Evolutionary conservation across 2,329 filamentous ascomycete genomes (phyloP).

Genomic region (Sclerotinia sclerotiorum): DNA sequence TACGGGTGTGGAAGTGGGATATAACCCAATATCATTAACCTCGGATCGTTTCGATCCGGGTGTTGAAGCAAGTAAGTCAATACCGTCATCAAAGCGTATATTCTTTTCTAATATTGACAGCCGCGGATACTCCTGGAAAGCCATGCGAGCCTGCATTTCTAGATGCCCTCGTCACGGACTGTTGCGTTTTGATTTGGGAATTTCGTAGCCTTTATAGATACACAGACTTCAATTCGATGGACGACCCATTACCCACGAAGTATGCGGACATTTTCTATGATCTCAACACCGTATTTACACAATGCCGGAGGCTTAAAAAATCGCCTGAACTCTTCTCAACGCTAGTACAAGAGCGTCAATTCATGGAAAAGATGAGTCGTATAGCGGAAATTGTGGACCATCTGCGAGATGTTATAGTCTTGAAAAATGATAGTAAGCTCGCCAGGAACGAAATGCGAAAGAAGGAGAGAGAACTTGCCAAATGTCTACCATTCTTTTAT

Average conservation of each 20-base stretch:
- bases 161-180: conserved; percentile 3
- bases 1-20: not conserved
- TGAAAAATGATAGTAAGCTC: not conserved
- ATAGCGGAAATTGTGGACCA: not conserved
- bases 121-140: not conserved
- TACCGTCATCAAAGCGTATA: not conserved
- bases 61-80: not conserved
- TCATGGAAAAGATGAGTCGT: conserved; percentile 1
- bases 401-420: not conserved
- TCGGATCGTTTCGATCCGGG: not conserved
- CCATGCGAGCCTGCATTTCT: conserved; percentile 10
- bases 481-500: conserved; percentile 7
- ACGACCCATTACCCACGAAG: conserved; percentile 2
- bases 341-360: not conserved
- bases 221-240: not conserved
- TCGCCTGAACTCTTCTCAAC: conserved; percentile 24
- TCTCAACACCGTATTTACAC: conserved; percentile 16
- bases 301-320: conserved; percentile 21
- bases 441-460: conserved; percentile 2
- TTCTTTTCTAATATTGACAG: not conserved
- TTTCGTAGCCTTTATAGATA: conserved; percentile 1
- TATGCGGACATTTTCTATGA: conserved; percentile 6
- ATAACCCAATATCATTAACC: not conserved
- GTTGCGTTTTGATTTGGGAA: not conserved
- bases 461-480: not conserved